Evolutionary conservation across 805 yeast genomes (phyloP).

Genomic region (Candida methanosorbosa): DNA sequence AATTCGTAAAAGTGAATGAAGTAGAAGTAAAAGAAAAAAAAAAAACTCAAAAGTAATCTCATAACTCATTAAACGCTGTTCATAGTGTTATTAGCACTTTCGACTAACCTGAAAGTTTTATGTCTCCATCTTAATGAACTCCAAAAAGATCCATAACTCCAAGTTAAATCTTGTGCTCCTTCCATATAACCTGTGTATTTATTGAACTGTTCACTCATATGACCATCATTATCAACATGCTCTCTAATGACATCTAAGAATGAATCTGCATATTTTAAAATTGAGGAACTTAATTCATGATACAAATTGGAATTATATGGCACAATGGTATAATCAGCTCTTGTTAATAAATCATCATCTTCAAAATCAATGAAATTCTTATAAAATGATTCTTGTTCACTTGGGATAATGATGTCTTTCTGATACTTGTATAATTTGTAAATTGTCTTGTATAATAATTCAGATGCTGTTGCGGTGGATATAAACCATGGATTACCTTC

Average conservation of each 20-base stretch:
- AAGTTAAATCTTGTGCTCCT: constrained; percentile 82
- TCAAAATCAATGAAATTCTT: constrained; percentile 14
- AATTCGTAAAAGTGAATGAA: background rate
- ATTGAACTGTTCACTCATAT: constrained; percentile 85
- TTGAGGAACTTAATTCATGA: constrained; percentile 32
- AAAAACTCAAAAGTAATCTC: background rate
- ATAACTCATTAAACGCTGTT: too few species aligned
- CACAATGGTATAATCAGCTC: constrained; percentile 13
- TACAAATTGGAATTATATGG: constrained; percentile 35
- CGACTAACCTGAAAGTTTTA: constrained; percentile 25
- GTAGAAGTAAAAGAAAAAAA: background rate
- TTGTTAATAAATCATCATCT: background rate
- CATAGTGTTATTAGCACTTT: too few species aligned
- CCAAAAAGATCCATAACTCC: constrained; percentile 83
- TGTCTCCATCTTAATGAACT: constrained; percentile 59
- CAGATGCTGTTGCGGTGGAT: constrained; percentile 62
- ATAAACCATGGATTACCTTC: constrained; percentile 96
- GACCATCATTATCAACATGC: constrained; percentile 58
- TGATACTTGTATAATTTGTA: constrained; percentile 30
- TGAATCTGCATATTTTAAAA: constrained; percentile 57
- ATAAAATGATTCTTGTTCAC: constrained; percentile 13
- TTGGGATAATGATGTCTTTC: constrained; percentile 31
- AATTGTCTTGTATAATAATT: constrained; percentile 48
- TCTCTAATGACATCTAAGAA: constrained; percentile 50
- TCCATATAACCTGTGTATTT: constrained; percentile 73